Base-by-base conservation (phyloP, 2,329 filamentous ascomycete species). In the Didymella keratinophila region DNA sequence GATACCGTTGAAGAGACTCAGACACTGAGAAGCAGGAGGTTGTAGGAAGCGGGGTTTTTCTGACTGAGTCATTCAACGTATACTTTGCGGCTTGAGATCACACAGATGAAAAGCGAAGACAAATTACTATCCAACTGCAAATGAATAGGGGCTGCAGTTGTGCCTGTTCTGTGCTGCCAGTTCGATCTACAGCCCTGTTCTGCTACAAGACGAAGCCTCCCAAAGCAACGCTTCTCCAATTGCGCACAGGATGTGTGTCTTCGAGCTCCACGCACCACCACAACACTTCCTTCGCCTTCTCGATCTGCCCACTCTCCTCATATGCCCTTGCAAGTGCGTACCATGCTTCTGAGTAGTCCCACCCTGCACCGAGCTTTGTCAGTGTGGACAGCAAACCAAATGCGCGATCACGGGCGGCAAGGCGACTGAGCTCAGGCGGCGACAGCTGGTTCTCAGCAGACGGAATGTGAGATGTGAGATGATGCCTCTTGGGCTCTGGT, bases 241-340 rank as follows among this genome's bases (percentile, higher is more conserved):
- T 84, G 56, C 95, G 86, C 46, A 97, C 85, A 0, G 89, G 92
- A 64, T 86, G 87, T 8, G 87, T 87, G 74, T 99, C 94, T 74
- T 98, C 95, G 28, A 99, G 82, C 78, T 97, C 93, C 12, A 99
- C 91, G 69, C 93, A 96, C 93, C 94, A 98, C 95, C 95, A 98
- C 7, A 98, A 83, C 44, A 93, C 92, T 67, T 95, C 90, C 79
- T 93, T 96, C 14, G 95, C 90, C 80, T 94, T 96, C 36, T 95
- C 91, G 1, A 87, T 78, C 79, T 97, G 91, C 0, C 90, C 91
- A 56, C 91, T 91, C 72, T 93, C 87, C 77, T 99, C 95, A 71
- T 97, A 91, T 10, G 92, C 93, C 62, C 92, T 84, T 0, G 93
- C 91, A 32, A 99, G 84, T 4, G 90, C 86, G 71, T 92, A 94